These are phyloP conservation scores for Corymbia maculata DNA, from an alignment of 345 rosid genomes.

Conservation along the genomic window DNA sequence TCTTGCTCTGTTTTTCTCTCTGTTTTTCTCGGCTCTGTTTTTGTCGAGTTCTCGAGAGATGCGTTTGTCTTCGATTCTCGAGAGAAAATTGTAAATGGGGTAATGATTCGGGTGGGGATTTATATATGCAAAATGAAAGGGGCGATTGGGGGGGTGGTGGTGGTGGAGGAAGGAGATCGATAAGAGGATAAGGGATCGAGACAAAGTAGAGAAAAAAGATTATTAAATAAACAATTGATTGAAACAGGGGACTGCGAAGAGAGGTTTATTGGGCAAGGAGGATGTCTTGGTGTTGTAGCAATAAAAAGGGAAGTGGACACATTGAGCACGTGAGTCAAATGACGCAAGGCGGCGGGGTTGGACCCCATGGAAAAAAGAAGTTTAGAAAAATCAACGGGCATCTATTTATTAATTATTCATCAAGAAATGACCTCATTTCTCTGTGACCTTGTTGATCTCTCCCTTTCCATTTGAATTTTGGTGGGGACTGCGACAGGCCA, in stretches of 20 bases:
- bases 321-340: constrained; percentile 12
- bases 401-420: not conserved
- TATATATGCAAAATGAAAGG: not conserved
- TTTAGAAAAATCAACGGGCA: not conserved
- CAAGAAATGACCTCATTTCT: not conserved
- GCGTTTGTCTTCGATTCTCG: not conserved
- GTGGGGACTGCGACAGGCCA: not conserved
- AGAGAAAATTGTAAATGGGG: not conserved
- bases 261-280: not conserved
- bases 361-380: not conserved
- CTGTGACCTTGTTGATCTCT: not conserved
- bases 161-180: not conserved
- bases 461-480: not conserved
- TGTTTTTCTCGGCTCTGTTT: not conserved
- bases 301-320: not conserved
- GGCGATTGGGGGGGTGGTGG: not conserved
- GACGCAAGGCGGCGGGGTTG: constrained; percentile 10
- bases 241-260: not conserved
- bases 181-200: not conserved
- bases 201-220: not conserved
- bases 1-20: not conserved
- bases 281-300: not conserved
- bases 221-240: not conserved
- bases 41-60: not conserved
- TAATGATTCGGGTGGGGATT: not conserved